Base-by-base conservation (phyloP, 1,284 basidiomycete genomes). In the Cutaneotrichosporon sp. region DNA sequence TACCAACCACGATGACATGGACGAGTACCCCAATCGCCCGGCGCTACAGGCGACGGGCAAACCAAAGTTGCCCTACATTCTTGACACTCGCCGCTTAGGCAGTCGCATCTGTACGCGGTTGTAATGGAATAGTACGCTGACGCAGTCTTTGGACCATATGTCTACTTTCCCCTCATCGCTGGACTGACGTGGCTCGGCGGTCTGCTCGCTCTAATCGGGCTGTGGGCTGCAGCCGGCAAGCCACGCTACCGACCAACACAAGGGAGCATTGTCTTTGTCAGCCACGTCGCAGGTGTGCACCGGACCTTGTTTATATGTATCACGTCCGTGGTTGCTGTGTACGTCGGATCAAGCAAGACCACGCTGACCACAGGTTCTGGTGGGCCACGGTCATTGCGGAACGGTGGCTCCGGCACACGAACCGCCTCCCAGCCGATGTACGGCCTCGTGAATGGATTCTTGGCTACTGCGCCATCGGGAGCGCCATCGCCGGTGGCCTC, bases 401-500 rank as follows among this genome's bases (percentile, higher is more conserved):
- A 67, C 72, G 84, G 16, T 83, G 81, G 76, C 73, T 85, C 7
- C 76, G 84, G 13, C 81, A 83, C 65, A 58, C 77, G n/a, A 80
- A 84, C 26, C 75, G 82, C 14, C 77, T 85, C 7, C 84, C 84
- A 0, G 76, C 79, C 5, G 78, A 82, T n/a, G 34, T 84, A 0
- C 69, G 79, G 32, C 69, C 66, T 38, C 73, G 80, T 53, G 80
- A 82, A 69, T 73, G 75, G 11, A 65, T 78, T 31, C 78, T 78
- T 57, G 70, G 82, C 66, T 81, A 80, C 71, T 60, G 80, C 14
- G 76, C 80, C 13, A 80, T 84, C 66, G 56, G 81, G 13, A 84
- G 81, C 63, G 79, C 81, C 4, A 69, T 80, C 14, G 61, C 81
- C 31, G 84, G 83, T 4, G 76, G 76, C 1, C 66, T 76, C 0